Percentiles rank a stretch among this genome's conserved stretches.
phyloP scores from a whole-genome alignment of 345 rosid genomes.

The Dimocarpus longan region DNA sequence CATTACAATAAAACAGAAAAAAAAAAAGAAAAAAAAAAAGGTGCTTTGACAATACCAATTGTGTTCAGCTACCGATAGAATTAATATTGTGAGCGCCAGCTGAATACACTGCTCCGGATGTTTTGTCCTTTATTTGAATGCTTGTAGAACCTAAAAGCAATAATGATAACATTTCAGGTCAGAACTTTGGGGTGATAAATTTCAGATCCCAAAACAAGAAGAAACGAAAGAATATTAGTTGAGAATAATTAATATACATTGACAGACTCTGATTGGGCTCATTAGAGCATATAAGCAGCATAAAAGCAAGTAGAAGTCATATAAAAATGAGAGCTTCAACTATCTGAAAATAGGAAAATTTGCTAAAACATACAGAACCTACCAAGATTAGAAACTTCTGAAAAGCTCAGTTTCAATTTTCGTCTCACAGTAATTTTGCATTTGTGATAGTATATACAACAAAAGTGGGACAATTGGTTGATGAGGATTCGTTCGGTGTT shows the following conservation, averaged over 20 bases:
- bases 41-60: neutral
- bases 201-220: neutral
- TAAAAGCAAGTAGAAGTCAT: neutral
- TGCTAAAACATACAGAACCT: neutral
- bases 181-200: neutral
- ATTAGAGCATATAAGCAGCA: no score
- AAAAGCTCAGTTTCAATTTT: neutral
- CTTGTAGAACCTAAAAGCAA: slow-evolving; percentile 67
- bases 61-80: neutral
- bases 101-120: slow-evolving; percentile 43
- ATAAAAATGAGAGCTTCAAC: neutral
- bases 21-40: no score
- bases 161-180: slow-evolving; percentile 4
- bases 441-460: neutral
- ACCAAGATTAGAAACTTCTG: neutral
- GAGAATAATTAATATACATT: neutral
- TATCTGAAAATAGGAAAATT: neutral
- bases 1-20: no score
- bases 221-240: neutral
- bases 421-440: neutral
- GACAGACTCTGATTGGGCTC: neutral
- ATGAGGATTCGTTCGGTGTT: neutral
- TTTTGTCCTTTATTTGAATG: slow-evolving; percentile 63
- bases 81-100: slow-evolving; percentile 55
- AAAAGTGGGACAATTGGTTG: neutral